Base-by-base conservation (phyloP, 192 early-diverging fungal genomes). In the Jimgerdemannia flammicorona region DNA sequence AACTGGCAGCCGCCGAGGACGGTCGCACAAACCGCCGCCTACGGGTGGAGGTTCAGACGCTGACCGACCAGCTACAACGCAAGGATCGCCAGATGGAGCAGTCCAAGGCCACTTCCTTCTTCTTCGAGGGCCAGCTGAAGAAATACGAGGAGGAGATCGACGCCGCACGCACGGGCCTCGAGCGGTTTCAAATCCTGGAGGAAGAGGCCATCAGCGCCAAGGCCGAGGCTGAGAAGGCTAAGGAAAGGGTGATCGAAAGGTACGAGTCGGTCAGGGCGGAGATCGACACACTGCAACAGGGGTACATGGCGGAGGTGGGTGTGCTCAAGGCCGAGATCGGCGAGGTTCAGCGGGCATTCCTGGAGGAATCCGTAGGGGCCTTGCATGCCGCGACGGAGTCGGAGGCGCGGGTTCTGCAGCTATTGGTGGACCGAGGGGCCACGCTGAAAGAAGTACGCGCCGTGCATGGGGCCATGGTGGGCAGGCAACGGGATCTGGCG, bases 101-200 rank as follows among this genome's bases (percentile, higher is more conserved):
- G 49, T 72, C 81, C 0, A 83, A 83, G 67, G 81, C 81, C 11
- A 83, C 81, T 4, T 77, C 81, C 9, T 83, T 83, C 75, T 83
- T 83, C 63, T 83, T 83, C 75, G 78, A 83, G 29, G 78, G 81
- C 11, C 81, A 83, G 64, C 74, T 83, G 3, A 83, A 79, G 70
- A 83, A 83, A n/a, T 83, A 83, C 41, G 77, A 63, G 69, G 81
- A 83, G 49, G 81, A 83, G 70, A 83, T 83, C 70, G 81, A 76
- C 10, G 77, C 70, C 44, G 81, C 81, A 7, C 66, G 71, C 17
- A 63, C 75, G 39, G 81, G 81, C 1, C 79, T 83, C 74, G 78
- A 75, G 3, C 81, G 79, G 64, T 66, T 83, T 39, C 78, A 83
- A 59, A 75, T 71, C 40, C 43, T 83, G 54, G 81, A 83, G 20